Base-by-base conservation (phyloP, 164 flowering plant species). In the Aristolochia fimbriata region DNA sequence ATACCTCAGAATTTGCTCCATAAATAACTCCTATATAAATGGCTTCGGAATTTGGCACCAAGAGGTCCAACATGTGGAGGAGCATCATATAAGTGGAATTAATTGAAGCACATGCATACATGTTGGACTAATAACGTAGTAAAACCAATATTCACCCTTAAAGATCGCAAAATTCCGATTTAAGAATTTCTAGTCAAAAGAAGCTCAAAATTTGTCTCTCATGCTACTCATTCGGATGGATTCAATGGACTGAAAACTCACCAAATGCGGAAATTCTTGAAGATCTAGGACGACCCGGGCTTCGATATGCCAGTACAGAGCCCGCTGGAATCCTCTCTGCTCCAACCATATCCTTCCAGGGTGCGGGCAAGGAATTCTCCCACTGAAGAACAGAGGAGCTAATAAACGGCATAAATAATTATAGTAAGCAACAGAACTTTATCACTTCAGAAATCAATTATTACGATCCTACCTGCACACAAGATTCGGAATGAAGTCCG, bases 261-360 rank as follows among this genome's bases (percentile, higher is more conserved):
- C 98, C 16, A 85, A 77, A 64, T 74, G 62, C 56, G 62, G 59
- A 55, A 83, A 64, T 66, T 89, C 97, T 70, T 79, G 87, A 59
- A 93, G 91, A 81, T 93, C 97, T 76, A 93, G 74, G 16, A 93
- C 94, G 37, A 93, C 98, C 2, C 91, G 91, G 68, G 98, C 97
- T 79, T 93, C 97, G 52, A 93, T 93, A 68, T 89, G 97, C 98
- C 97, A 93, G 74, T 89, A 89, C 24, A 93, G 62, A 13, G 94
- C 90, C 55, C 87, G 72, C 64, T 93, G 93, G 69, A 89, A 65
- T 13, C 98, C 98, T 79, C 93, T 86, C 62, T 93, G 97, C 77
- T 89, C 93, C 62, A 93, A 62, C 98, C 98, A 93, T 78, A 89
- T 87, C 63, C 96, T 71, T 51, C 96, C 97, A 0, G 96, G 94